Evolutionary conservation across 202 grass and related monocot genomes (phyloP), one percentile per base, ranked within the genome.

Genomic region (Zoysia matrella): DNA sequence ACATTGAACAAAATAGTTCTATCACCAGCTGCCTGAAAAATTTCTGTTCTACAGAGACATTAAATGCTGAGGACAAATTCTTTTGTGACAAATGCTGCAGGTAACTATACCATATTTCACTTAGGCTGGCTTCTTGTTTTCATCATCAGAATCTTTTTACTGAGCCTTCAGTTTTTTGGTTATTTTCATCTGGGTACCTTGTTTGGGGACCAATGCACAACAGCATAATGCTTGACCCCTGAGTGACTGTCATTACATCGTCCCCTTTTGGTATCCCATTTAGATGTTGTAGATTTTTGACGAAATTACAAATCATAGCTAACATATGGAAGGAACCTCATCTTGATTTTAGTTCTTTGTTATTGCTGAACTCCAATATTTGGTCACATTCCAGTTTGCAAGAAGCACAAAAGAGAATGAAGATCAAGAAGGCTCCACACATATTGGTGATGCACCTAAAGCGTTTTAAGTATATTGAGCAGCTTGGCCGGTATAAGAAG

Each of bases 321-420:
- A 84, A 7, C 68, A 43, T 81, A 63, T 48, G 11, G 46, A 74
- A 77, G 44, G 60, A 18, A 22, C 44, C 60, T 82, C 47, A 78
- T 41, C 48, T 80, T 80, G 12, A 75, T 36, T 71, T 63, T 73
- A 56, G 55, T 86, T 74, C n/a, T 55, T 74, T 66, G 48, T 64
- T 45, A 53, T 6, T 57, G 30, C 78, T 78, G 51, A 89, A 69
- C 67, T 82, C 30, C 4, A 48, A 75, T 48, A 79, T 80, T 65
- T 80, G 60, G 6, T 80, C 30, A 47, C 46, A 40, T 86, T 93
- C 51, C 86, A 98, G 95, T 84, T 86, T 98, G 80, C 95, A 98
- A 83, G 95, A 98, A 89, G 95, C 95, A n/a, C 92, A 98, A 76
- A 98, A 98, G 83, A 93, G 95, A 81, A 93, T 98, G 95, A 98